Conservation (phyloP, 2,329 filamentous ascomycete genomes). For the Dactylonectria estremocensis region DNA sequence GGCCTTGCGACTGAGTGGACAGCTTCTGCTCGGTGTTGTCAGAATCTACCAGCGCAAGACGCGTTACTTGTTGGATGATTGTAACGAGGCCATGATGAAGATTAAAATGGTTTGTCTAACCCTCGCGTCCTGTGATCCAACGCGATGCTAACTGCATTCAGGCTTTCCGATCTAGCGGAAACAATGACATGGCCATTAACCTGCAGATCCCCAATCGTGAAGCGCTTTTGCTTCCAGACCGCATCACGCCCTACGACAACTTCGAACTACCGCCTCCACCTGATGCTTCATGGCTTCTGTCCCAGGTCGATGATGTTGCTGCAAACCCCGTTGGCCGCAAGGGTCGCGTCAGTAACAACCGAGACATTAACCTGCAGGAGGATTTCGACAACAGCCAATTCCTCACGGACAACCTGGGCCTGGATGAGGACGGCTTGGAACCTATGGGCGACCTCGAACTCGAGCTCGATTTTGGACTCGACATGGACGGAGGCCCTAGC, state of each 20-base stretch:
- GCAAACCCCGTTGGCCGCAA: slow-evolving; percentile 69
- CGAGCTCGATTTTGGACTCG: slow-evolving; percentile 82
- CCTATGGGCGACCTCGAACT: slow-evolving; percentile 79
- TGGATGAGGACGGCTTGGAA: slow-evolving; percentile 71
- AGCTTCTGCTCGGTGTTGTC: slow-evolving; percentile 94
- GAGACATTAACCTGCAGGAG: slow-evolving; percentile 79
- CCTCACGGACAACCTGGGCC: slow-evolving; percentile 75
- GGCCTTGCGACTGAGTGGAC: slow-evolving; percentile 92
- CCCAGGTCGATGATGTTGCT: slow-evolving; percentile 77
- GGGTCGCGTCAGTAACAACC: slow-evolving; percentile 71
- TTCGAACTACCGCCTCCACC: slow-evolving; percentile 84
- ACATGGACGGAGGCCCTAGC: slow-evolving; percentile 77
- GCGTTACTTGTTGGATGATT: slow-evolving; percentile 95
- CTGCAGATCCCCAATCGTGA: slow-evolving; percentile 87
- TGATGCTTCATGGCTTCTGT: slow-evolving; percentile 87
- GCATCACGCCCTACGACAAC: slow-evolving; percentile 92
- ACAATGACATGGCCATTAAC: slow-evolving; percentile 93
- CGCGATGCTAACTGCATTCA: slow-evolving; percentile 60
- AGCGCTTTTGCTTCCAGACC: slow-evolving; percentile 90
- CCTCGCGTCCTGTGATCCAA: neutral
- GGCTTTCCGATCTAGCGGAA: slow-evolving; percentile 95
- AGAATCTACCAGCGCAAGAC: slow-evolving; percentile 98
- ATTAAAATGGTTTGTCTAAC: slow-evolving; percentile 88
- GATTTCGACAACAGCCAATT: slow-evolving; percentile 85
- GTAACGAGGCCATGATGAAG: slow-evolving; percentile 96